Conservation (phyloP, 345 rosid species). For the Acer yangbiense region DNA sequence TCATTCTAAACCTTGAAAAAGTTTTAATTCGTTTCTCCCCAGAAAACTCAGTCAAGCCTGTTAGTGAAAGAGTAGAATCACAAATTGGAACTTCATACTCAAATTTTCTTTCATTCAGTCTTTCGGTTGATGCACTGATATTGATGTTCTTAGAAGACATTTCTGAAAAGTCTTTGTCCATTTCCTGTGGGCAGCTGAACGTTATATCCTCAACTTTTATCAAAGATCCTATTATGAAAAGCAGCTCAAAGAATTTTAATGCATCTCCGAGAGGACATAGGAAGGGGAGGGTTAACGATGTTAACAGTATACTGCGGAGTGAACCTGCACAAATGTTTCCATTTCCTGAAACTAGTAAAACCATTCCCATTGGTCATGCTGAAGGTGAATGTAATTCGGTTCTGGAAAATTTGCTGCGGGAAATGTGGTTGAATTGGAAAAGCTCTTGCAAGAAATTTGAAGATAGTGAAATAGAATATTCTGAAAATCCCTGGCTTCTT, state of each 20-base stretch:
- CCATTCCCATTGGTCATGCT: conserved; percentile 30
- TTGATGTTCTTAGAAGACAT: conserved; percentile 46
- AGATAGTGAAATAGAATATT: conserved; percentile 44
- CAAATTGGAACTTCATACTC: conserved; percentile 38
- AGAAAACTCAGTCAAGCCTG: conserved; percentile 29
- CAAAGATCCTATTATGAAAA: conserved; percentile 32
- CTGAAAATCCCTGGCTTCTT: conserved; percentile 65
- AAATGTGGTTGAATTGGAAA: conserved; percentile 74
- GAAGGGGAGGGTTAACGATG: conserved; percentile 37
- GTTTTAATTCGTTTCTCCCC: conserved; percentile 48
- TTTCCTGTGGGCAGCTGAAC: conserved; percentile 63
- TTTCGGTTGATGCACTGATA: conserved; percentile 55
- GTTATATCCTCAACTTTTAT: conserved; percentile 42
- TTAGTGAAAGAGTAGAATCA: conserved; percentile 37
- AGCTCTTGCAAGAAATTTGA: conserved; percentile 41
- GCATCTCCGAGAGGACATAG: conserved; percentile 34
- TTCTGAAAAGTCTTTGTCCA: conserved; percentile 46
- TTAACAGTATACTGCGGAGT: conserved; percentile 49
- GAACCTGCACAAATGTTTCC: conserved; percentile 56
- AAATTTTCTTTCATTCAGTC: conserved; percentile 48
- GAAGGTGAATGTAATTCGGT: conserved; percentile 34
- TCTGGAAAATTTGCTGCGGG: conserved; percentile 52
- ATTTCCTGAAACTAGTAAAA: conserved; percentile 36
- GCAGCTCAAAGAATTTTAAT: conserved; percentile 28
- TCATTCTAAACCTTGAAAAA: conserved; percentile 56